phyloP scores from a whole-genome alignment of 1,139 yeast species.

The Suhomyces maxii region DNA sequence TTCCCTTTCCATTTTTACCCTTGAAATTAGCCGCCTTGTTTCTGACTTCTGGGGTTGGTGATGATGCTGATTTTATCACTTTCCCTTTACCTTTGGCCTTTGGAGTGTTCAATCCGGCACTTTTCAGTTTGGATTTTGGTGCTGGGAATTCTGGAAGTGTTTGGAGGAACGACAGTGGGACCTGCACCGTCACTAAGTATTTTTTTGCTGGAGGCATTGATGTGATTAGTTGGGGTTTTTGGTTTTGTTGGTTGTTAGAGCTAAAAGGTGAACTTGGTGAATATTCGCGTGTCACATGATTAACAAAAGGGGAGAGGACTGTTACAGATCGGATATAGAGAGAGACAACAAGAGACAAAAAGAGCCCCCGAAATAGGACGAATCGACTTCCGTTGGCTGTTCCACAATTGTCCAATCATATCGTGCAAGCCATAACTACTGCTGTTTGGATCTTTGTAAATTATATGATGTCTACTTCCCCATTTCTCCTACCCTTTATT shows the following conservation, averaged over 20 bases:
- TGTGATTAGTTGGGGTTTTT: background rate
- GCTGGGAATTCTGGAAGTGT: conserved; percentile 38
- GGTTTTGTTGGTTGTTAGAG: background rate
- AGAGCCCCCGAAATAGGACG: too few relatives aligned
- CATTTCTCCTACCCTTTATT: too few relatives aligned
- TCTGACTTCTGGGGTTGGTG: conserved; percentile 24
- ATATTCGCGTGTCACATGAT: background rate
- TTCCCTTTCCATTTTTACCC: conserved; percentile 5
- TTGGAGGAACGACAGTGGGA: conserved; percentile 30
- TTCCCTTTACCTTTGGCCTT: conserved; percentile 11
- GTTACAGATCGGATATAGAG: too few relatives aligned
- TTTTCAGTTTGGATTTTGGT: conserved; percentile 35
- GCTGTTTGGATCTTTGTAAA: too few relatives aligned
- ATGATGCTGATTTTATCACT: conserved; percentile 12
- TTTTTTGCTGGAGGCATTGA: conserved; percentile 35
- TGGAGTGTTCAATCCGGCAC: conserved; percentile 24
- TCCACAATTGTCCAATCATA: too few relatives aligned
- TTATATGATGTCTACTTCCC: too few relatives aligned
- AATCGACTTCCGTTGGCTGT: too few relatives aligned
- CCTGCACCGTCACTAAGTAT: conserved; percentile 34
- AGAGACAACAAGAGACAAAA: too few relatives aligned
- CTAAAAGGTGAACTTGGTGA: background rate
- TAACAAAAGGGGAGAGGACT: too few relatives aligned
- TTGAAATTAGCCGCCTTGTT: conserved; percentile 9
- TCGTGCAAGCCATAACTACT: too few relatives aligned